phyloP scores from a whole-genome alignment of 176 grass and related monocot genomes.

The Musa schizocarpa region DNA sequence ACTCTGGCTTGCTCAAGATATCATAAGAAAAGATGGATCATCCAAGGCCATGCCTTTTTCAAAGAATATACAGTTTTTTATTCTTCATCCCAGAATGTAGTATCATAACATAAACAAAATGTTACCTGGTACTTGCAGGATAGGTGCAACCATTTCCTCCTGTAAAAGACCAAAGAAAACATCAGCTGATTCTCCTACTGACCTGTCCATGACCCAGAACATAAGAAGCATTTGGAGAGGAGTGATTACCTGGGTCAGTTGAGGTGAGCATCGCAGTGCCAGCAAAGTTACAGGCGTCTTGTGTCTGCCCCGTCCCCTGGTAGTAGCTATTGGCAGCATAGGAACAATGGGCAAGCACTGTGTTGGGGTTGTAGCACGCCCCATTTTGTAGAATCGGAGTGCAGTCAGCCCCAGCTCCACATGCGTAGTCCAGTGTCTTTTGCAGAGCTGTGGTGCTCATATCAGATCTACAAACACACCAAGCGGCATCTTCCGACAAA shows the following conservation, averaged over 20 bases:
- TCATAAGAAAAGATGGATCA: neutral
- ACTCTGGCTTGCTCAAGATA: neutral
- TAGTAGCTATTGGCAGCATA: slow-evolving; percentile 91
- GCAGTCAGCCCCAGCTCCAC: slow-evolving; percentile 82
- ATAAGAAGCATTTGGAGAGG: too few relatives aligned
- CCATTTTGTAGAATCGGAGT: slow-evolving; percentile 38
- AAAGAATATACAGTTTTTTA: neutral
- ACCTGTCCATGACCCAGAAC: neutral
- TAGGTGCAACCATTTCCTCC: slow-evolving; percentile 61
- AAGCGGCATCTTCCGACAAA: slow-evolving; percentile 48
- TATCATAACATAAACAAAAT: neutral
- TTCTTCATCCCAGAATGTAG: neutral
- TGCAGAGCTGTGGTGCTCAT: slow-evolving; percentile 37
- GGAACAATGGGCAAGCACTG: slow-evolving; percentile 66
- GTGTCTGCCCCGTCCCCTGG: slow-evolving; percentile 53
- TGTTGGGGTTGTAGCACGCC: slow-evolving; percentile 70
- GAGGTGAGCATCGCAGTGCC: slow-evolving; percentile 47
- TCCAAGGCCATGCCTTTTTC: neutral
- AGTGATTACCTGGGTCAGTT: slow-evolving; percentile 57
- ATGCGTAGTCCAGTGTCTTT: slow-evolving; percentile 88
- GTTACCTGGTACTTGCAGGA: slow-evolving; percentile 54
- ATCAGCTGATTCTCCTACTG: neutral
- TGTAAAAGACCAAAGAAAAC: slow-evolving; percentile 24
- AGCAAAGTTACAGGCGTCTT: slow-evolving; percentile 64
- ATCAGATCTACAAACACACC: slow-evolving; percentile 81